Percentiles rank a stretch among this genome's conserved stretches.
phyloP scores from a whole-genome alignment of 257 asterid species.

The Leptodermis oblonga region DNA sequence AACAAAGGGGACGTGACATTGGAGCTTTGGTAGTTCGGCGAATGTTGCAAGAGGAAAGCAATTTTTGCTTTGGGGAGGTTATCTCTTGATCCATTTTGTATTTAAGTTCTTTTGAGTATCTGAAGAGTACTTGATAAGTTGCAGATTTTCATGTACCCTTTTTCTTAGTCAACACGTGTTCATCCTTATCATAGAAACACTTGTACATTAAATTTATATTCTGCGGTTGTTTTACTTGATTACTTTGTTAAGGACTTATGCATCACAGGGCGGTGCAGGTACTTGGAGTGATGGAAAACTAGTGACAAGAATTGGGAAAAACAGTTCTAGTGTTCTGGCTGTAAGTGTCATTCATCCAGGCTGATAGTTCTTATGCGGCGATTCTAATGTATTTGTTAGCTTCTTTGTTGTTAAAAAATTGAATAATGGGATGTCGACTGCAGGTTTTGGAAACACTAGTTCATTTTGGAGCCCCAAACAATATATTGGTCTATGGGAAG shows the following conservation, averaged over 20 bases:
- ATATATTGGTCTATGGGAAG: constrained; percentile 83
- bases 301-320: constrained; percentile 93
- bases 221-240: constrained; percentile 9
- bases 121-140: not conserved
- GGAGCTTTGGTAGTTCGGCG: constrained; percentile 92
- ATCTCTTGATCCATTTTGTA: constrained; percentile 39
- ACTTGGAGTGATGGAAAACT: constrained; percentile 99
- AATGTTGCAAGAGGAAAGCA: constrained; percentile 77
- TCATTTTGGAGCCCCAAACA: constrained; percentile 85
- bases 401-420: not conserved
- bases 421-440: constrained; percentile 7
- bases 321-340: constrained; percentile 60
- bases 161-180: too few species aligned
- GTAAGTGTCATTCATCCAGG: constrained; percentile 35
- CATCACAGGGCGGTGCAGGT: constrained; percentile 99
- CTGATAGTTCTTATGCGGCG: not conserved
- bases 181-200: not conserved
- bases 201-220: not conserved
- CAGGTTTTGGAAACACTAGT: constrained; percentile 88
- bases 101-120: constrained; percentile 28
- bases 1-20: constrained; percentile 91
- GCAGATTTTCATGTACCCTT: not conserved
- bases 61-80: constrained; percentile 99
- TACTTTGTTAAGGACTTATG: constrained; percentile 66
- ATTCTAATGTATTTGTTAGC: constrained; percentile 11